Percentiles rank a stretch among this genome's conserved stretches.
phyloP scores from a whole-genome alignment of 257 asterid genomes.

The Solanum rostratum region DNA sequence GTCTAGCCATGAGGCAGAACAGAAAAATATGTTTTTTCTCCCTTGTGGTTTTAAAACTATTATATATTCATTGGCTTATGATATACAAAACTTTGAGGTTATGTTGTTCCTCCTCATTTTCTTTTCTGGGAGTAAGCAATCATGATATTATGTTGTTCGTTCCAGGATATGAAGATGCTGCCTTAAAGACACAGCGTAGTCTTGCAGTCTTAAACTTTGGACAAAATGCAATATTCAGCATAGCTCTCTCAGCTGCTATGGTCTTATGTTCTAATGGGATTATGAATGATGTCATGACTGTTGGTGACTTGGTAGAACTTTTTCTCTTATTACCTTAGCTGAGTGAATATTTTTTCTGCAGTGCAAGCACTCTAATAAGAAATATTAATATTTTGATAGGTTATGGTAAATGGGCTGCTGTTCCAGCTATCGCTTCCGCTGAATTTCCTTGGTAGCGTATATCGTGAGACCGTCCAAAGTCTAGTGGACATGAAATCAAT shows the following conservation, averaged over 20 bases:
- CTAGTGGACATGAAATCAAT: conserved; percentile 88
- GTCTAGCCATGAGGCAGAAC: neutral
- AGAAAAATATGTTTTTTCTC: neutral
- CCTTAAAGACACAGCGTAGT: conserved; percentile 84
- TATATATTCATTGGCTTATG: neutral
- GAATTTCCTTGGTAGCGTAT: conserved; percentile 90
- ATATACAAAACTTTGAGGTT: neutral
- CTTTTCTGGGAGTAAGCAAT: neutral
- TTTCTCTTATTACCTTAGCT: neutral
- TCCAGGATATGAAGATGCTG: conserved; percentile 94
- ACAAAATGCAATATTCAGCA: conserved; percentile 80
- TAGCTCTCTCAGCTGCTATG: conserved; percentile 89
- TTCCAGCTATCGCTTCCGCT: conserved; percentile 97
- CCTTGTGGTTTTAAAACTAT: neutral
- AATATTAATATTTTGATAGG: conserved; percentile 31
- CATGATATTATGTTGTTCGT: neutral
- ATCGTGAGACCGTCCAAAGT: conserved; percentile 89
- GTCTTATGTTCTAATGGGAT: conserved; percentile 85
- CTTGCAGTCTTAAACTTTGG: conserved; percentile 88
- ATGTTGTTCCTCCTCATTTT: neutral
- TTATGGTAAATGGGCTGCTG: conserved; percentile 95
- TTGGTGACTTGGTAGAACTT: conserved; percentile 84
- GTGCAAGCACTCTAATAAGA: neutral
- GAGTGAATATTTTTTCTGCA: neutral
- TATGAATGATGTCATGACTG: conserved; percentile 75